Evolutionary conservation across 192 early-diverging fungal genomes (phyloP).

Genomic region (Entomortierella beljakovae): DNA sequence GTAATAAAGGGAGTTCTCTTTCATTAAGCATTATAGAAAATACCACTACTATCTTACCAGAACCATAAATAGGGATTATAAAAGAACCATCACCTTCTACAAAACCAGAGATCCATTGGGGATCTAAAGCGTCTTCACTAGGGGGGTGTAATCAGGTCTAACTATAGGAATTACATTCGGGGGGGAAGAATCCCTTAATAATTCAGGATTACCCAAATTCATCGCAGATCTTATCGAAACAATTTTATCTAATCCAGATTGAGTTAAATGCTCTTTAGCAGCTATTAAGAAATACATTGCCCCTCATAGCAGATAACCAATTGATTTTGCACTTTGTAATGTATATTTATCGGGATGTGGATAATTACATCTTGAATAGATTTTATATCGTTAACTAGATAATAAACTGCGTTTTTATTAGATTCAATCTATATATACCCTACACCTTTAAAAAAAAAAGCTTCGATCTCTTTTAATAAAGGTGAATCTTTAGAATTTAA

Average conservation of each 20-base stretch:
- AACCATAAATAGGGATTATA: neutral
- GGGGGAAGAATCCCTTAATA: neutral
- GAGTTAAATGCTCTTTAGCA: neutral
- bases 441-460: too few relatives aligned
- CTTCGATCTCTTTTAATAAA: too few relatives aligned
- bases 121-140: neutral
- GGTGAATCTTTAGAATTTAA: too few relatives aligned
- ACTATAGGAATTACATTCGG: neutral
- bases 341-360: neutral
- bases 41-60: neutral
- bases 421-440: too few relatives aligned
- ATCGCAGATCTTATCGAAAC: neutral
- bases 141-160: neutral
- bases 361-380: neutral
- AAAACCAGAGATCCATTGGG: neutral
- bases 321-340: neutral
- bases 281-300: neutral
- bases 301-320: neutral
- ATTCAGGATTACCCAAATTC: neutral
- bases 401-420: too few relatives aligned
- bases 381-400: neutral
- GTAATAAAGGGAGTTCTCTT: neutral
- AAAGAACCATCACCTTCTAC: neutral
- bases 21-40: neutral
- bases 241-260: neutral